phyloP scores from a whole-genome alignment of 2,329 filamentous ascomycete species.

The Xylariomycetidae sp. region DNA sequence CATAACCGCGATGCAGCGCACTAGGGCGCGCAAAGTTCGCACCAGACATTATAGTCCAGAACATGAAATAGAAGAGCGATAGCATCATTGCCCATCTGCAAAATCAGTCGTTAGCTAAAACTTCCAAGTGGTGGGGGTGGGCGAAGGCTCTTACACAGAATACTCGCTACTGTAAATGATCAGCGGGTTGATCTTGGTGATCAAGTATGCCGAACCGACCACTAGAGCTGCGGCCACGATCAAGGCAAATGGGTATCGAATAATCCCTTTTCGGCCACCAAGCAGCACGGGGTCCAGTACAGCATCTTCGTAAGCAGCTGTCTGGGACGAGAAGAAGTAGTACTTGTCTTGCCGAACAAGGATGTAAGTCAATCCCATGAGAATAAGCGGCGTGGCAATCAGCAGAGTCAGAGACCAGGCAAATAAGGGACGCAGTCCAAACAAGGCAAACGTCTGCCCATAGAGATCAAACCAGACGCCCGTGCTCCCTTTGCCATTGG shows the following conservation, averaged over 20 bases:
- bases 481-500: constrained; percentile 59
- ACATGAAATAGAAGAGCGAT: constrained; percentile 69
- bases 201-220: constrained; percentile 65
- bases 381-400: constrained; percentile 67
- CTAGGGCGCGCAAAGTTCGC: constrained; percentile 77
- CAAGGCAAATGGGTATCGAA: constrained; percentile 75
- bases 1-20: constrained; percentile 76
- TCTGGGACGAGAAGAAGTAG: constrained; percentile 71
- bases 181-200: constrained; percentile 79
- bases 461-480: constrained; percentile 95
- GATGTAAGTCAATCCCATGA: constrained; percentile 63
- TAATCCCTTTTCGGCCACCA: constrained; percentile 74
- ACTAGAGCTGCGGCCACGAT: constrained; percentile 61
- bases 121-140: background rate
- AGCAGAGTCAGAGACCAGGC: constrained; percentile 80
- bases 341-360: constrained; percentile 72
- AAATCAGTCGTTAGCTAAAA: constrained; percentile 7
- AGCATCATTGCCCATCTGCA: constrained; percentile 79
- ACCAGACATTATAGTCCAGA: constrained; percentile 68
- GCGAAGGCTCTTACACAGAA: constrained; percentile 44
- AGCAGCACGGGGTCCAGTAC: constrained; percentile 57
- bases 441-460: constrained; percentile 70
- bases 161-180: constrained; percentile 90
- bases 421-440: constrained; percentile 77
- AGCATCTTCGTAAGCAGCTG: constrained; percentile 52